Evolutionary conservation across 257 asterid genomes (phyloP).

Genomic region (Forsythia suspensa): DNA sequence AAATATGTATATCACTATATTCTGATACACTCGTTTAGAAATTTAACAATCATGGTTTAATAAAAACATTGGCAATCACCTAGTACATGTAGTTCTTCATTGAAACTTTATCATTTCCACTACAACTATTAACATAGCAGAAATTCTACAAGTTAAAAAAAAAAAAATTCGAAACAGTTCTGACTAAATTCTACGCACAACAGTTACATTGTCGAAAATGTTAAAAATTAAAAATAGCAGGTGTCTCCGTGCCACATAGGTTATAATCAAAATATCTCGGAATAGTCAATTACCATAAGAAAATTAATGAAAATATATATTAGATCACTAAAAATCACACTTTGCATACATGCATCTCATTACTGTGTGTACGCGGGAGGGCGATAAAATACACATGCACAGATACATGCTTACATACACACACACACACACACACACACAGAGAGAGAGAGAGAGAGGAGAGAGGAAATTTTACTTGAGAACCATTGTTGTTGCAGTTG

Average conservation of each 20-base stretch:
- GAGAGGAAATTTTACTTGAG: conserved; percentile 35
- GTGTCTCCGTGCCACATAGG: background rate
- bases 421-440: no score
- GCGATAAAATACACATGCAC: no score
- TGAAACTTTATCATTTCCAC: no score
- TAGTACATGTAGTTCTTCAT: background rate
- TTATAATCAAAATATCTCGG: background rate
- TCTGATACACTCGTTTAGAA: background rate
- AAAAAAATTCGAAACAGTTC: background rate
- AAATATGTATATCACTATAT: background rate
- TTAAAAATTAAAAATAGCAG: no score
- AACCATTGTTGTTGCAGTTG: conserved; percentile 35
- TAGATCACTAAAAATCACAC: no score
- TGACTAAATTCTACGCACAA: background rate
- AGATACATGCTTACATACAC: no score
- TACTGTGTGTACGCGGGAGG: no score
- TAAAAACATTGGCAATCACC: background rate
- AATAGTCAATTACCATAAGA: background rate
- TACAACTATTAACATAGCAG: background rate
- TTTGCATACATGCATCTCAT: no score
- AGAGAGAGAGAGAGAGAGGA: background rate
- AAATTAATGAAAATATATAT: no score
- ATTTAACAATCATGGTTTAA: background rate
- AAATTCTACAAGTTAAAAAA: no score
- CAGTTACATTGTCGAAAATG: background rate